Percentiles rank a stretch among this genome's conserved stretches.
Evolutionary conservation across 164 flowering plant genomes (phyloP).

Genomic region (Umbellularia californica): DNA sequence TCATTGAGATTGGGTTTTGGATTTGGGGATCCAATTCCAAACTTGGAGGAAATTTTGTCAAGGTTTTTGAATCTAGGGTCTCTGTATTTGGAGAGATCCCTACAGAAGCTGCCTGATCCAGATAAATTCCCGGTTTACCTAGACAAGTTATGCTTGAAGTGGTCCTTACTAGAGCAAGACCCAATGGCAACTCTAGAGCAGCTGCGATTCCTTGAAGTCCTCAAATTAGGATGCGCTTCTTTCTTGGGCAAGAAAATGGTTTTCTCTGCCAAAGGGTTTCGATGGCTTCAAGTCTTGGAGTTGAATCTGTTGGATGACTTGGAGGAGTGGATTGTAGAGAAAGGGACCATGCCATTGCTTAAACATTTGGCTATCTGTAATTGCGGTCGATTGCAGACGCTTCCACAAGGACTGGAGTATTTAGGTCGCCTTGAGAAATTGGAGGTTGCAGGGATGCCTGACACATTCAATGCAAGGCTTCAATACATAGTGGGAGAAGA

Average conservation of each 20-base stretch:
- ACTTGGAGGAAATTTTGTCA: too few species aligned
- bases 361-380: neutral
- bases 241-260: constrained; percentile 15
- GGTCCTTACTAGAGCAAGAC: neutral
- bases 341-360: neutral
- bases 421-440: neutral
- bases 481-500: neutral
- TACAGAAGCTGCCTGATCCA: neutral
- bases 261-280: neutral
- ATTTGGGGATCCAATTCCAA: neutral
- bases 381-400: neutral
- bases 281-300: neutral
- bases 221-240: neutral
- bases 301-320: neutral
- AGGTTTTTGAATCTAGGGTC: neutral
- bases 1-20: neutral
- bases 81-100: neutral
- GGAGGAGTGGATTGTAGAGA: constrained; percentile 5
- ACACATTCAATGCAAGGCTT: neutral
- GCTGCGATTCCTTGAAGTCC: neutral
- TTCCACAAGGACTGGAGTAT: neutral
- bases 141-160: neutral
- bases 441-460: neutral
- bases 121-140: neutral
- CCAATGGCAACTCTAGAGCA: neutral